Base-by-base conservation (phyloP, 2,329 filamentous ascomycete genomes). In the Pseudogymnoascus sp. region DNA sequence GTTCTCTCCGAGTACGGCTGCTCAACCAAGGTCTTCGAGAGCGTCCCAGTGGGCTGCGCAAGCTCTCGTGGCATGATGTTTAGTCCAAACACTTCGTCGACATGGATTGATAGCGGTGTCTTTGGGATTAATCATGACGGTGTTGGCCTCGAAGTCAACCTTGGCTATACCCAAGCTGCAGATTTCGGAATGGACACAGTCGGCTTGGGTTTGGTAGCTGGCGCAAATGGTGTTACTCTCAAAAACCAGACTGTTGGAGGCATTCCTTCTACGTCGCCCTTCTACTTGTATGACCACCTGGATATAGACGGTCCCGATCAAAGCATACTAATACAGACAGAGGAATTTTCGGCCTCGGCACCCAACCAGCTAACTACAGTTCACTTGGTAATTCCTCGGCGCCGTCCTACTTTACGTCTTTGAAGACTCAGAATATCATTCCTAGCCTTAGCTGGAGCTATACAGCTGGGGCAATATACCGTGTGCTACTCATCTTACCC, bases 381-480 rank as follows among this genome's bases (percentile, higher is more conserved):
- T 69, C 71, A 5, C 60, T 78, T 16, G 74, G 75, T 3, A 78
- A 78, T 64, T 71, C 64, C 65, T 73, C 76, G 8, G 65, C 73
- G 6, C 69, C 72, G 5, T 75, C 76, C 10, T 77, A 77, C 39
- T 67, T 79, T 48, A 73, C 73, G 6, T 73, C 71, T 0, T 68
- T 79, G 5, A 78, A 77, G 65, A 69, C 74, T 19, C 68, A 76
- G 34, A 70, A 72, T 4, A 62, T 71, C 16, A 78, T 78, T 25
- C 77, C 77, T 7, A 78, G 76, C 64, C 66, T 78, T 13, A 78
- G 76, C 60, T 79, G 77, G 74, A 77, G 76, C 61, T 79, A 78
- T 64, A 78, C 77, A 6, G 77, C 77, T 6, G 77, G 77, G 2
- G 76, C 75, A 19, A 72, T 71, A 54, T 79, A 79, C 63, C 75